Base-by-base conservation (phyloP, 2,329 filamentous ascomycete species). In the Pezicula rhizophila region DNA sequence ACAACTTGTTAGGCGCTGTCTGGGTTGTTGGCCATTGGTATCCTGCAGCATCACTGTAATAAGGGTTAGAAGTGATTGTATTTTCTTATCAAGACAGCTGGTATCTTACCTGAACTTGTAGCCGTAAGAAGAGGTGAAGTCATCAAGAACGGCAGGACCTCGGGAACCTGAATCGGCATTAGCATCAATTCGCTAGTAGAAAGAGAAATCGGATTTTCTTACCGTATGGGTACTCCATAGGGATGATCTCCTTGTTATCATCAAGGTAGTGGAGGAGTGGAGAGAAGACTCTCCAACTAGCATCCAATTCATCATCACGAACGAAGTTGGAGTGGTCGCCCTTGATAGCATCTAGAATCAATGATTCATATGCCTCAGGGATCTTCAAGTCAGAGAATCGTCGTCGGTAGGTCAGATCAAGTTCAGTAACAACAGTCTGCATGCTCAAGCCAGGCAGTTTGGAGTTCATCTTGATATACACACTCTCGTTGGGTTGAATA, bases 391-490 rank as follows among this genome's bases (percentile, higher is more conserved):
- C 93, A 15, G 93, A 97, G 83, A 99, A 99, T 60, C 95, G 87
- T 70, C 93, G 85, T 67, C 95, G 84, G 78, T 99, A 99, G 56
- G 95, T 99, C 60, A 99, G 82, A 66, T 99, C 93, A 52, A 99
- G 87, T 76, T 99, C 93, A 52, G 93, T 99, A 61, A 96, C 89
- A 35, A 97, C 93, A 11, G 93, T 99, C 78, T 99, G 93, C 91
- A 97, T 99, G 77, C 90, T 97, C 63, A 99, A 78, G 63, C 93
- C 93, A 17, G 93, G 95, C 51, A 99, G 79, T 79, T 99, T 99
- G 26, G 92, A 97, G 85, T 99, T 99, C 93, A 99, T 99, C 84
- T 99, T 99, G 72, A 97, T 95, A 76, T 99, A 99, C 59, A 99
- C 91, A 67, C 89, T 95, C 79, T 99, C 93, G 75, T 99, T 99